phyloP scores from a whole-genome alignment of 2,329 filamentous ascomycete species.

The Aspergillus costaricaensis region DNA sequence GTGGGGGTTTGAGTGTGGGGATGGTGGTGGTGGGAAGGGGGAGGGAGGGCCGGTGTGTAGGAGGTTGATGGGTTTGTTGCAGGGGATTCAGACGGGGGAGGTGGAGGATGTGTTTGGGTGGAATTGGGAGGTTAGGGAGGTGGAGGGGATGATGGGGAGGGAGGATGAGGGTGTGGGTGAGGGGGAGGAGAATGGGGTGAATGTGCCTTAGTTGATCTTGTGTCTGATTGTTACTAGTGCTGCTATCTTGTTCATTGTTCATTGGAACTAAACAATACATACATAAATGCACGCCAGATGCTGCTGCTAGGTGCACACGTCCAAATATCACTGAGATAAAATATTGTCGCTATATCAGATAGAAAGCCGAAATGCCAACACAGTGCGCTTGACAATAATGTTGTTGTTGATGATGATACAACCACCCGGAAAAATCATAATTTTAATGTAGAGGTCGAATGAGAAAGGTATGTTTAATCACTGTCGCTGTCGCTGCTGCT shows the following conservation, averaged over 20 bases:
- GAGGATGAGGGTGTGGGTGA: constrained; percentile 25
- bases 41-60: constrained; percentile 67
- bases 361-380: too few species aligned
- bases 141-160: constrained; percentile 27
- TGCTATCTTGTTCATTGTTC: too few species aligned
- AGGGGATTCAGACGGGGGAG: constrained; percentile 83
- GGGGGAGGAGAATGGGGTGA: constrained; percentile 25
- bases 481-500: constrained; percentile 17
- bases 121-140: constrained; percentile 50
- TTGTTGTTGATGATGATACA: background rate
- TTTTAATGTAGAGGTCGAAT: too few species aligned
- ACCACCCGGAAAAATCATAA: background rate
- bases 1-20: constrained; percentile 54
- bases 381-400: background rate
- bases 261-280: too few species aligned
- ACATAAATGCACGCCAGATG: too few species aligned
- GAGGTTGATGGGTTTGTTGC: constrained; percentile 72
- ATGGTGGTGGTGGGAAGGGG: constrained; percentile 37
- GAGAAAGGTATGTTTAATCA: background rate
- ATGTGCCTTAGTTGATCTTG: constrained; percentile 22
- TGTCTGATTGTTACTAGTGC: too few species aligned
- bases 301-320: too few species aligned
- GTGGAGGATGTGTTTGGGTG: constrained; percentile 76
- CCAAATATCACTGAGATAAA: too few species aligned
- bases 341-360: too few species aligned